phyloP scores from a whole-genome alignment of 1,284 basidiomycete species.

The Ganoderma meredithae region DNA sequence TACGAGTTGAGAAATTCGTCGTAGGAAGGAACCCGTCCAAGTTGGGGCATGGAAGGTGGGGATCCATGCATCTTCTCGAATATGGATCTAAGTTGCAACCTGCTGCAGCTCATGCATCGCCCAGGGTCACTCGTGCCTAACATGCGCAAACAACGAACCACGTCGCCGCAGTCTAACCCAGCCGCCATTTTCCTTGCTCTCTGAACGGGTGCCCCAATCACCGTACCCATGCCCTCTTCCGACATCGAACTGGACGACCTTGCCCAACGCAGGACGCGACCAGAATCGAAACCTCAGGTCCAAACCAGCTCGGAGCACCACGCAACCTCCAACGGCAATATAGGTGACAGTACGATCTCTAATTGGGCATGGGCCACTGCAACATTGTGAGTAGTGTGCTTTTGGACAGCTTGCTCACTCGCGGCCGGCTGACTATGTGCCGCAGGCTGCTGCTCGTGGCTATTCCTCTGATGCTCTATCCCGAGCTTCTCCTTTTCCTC shows the following conservation, averaged over 20 bases:
- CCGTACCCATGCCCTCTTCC: conserved; percentile 1
- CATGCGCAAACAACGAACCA: not conserved
- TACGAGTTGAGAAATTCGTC: conserved; percentile 35
- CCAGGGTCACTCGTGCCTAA: too few relatives aligned
- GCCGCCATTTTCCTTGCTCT: not conserved
- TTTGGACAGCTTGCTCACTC: not conserved
- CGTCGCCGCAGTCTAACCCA: not conserved
- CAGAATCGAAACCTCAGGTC: not conserved
- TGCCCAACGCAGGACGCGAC: conserved; percentile 19
- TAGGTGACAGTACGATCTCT: conserved; percentile 41
- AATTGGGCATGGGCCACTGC: conserved; percentile 58
- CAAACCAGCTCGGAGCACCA: conserved; percentile 24
- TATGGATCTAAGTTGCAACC: not conserved
- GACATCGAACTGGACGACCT: conserved; percentile 45
- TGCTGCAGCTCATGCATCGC: too few relatives aligned
- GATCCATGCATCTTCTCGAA: not conserved
- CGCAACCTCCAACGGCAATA: conserved; percentile 1
- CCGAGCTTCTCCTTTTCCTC: conserved; percentile 67
- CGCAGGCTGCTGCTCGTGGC: conserved; percentile 52
- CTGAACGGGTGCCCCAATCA: not conserved
- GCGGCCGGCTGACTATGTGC: not conserved
- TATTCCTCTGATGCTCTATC: conserved; percentile 58
- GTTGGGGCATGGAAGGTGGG: not conserved
- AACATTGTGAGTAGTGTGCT: conserved; percentile 41
- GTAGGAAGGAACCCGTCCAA: conserved; percentile 32